phyloP scores from a whole-genome alignment of 1,284 basidiomycete species.

The Cryptococcus jaspeensis region DNA sequence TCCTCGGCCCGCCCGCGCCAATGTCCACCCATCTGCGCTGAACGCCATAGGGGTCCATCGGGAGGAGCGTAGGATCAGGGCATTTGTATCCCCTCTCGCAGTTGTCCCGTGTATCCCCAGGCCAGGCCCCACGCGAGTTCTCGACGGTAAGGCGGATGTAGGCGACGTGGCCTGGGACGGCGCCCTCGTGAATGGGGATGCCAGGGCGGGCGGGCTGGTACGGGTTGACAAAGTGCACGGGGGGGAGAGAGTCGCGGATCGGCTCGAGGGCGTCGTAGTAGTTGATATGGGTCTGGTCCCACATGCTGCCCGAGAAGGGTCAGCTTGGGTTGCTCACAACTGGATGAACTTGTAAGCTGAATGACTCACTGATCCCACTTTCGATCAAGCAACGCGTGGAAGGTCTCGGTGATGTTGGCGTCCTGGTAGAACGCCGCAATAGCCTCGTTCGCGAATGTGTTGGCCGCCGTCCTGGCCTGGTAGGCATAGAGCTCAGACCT shows the following conservation, averaged over 20 bases:
- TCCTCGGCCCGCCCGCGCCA: constrained; percentile 60
- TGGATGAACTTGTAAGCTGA: too few species aligned
- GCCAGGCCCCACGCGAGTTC: constrained; percentile 55
- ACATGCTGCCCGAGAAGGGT: constrained; percentile 54
- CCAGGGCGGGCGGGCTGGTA: constrained; percentile 16
- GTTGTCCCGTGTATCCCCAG: constrained; percentile 33
- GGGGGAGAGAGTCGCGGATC: constrained; percentile 20
- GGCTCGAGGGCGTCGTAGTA: constrained; percentile 65
- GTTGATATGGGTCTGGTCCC: constrained; percentile 59
- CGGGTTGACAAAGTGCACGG: constrained; percentile 28
- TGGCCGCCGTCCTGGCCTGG: constrained; percentile 65
- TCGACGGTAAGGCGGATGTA: constrained; percentile 63
- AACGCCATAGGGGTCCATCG: constrained; percentile 59
- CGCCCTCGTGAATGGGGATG: constrained; percentile 49
- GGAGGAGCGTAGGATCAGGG: constrained; percentile 53
- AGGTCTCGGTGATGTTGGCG: constrained; percentile 51
- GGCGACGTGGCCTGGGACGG: constrained; percentile 48
- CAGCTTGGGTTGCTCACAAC: neutral
- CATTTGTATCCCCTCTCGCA: constrained; percentile 59
- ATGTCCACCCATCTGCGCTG: constrained; percentile 63
- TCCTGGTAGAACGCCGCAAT: constrained; percentile 49
- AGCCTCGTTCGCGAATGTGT: constrained; percentile 60
- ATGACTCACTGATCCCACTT: constrained; percentile 39
- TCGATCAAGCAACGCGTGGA: constrained; percentile 62
- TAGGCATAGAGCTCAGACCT: constrained; percentile 63